These are phyloP conservation scores for Taphrina confusa DNA, from an alignment of 1,139 yeast species.

Conservation along the genomic window DNA sequence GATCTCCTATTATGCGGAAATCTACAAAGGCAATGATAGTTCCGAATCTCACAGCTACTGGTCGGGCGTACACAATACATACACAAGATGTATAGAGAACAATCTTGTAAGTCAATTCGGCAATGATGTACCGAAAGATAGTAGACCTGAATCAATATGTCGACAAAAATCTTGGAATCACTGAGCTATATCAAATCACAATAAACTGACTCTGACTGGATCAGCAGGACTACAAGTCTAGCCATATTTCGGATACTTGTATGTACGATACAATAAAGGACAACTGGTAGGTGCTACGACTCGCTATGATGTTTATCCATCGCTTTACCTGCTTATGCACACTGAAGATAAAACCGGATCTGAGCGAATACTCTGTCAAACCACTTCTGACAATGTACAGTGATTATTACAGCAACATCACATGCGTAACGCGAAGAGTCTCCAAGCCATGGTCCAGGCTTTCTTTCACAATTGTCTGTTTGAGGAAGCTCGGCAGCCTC, in stretches of 20 bases:
- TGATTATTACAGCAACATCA: not conserved
- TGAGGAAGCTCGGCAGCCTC: no score
- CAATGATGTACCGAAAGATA: conserved; percentile 26
- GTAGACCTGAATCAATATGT: conserved; percentile 24
- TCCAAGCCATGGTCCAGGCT: no score
- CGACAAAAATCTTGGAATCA: conserved; percentile 19
- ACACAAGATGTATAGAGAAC: no score
- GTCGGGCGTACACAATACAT: no score
- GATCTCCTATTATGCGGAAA: no score
- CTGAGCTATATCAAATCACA: conserved; percentile 12
- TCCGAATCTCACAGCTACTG: no score
- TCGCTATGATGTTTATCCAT: conserved; percentile 27
- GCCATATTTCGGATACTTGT: no score
- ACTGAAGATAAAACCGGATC: conserved; percentile 10
- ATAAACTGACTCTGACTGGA: not conserved
- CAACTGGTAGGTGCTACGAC: not conserved
- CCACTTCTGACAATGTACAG: no score
- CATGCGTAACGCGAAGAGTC: no score
- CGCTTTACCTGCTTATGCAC: conserved; percentile 30
- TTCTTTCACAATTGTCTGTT: no score
- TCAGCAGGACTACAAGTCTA: not conserved
- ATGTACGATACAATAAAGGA: no score
- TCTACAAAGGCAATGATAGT: no score
- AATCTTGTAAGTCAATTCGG: not conserved
- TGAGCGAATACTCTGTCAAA: conserved; percentile 1